These are phyloP conservation scores for Poa pratensis DNA, from an alignment of 176 grass and related monocot genomes.

Conservation along the genomic window DNA sequence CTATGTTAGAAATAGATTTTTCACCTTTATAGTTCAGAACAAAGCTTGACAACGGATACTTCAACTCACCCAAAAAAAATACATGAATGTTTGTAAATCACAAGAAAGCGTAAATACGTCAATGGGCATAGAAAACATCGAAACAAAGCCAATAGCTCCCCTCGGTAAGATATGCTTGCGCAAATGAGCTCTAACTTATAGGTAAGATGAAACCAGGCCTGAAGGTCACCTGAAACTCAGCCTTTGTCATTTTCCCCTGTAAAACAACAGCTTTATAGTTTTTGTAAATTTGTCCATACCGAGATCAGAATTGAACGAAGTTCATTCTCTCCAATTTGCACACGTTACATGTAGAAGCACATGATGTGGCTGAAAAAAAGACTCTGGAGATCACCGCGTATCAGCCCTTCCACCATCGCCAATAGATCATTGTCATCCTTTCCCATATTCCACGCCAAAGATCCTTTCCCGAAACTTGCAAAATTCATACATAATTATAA, in stretches of 20 bases:
- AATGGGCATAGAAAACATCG: background rate
- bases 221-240: background rate
- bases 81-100: slow-evolving; percentile 50
- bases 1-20: too few relatives aligned
- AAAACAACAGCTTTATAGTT: background rate
- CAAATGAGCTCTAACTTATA: background rate
- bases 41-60: slow-evolving; percentile 66
- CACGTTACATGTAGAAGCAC: background rate
- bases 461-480: slow-evolving; percentile 37
- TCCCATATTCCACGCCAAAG: slow-evolving; percentile 19
- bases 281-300: background rate
- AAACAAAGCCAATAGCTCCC: background rate
- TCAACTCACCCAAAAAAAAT: slow-evolving; percentile 48
- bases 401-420: slow-evolving; percentile 36
- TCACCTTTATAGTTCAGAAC: slow-evolving; percentile 3
- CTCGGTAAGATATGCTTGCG: background rate
- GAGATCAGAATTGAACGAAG: background rate
- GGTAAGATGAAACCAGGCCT: background rate
- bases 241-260: too few relatives aligned
- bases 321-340: background rate
- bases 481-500: background rate
- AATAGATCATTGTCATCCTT: slow-evolving; percentile 42
- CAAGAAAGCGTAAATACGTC: slow-evolving; percentile 21
- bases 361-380: background rate
- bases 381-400: slow-evolving; percentile 29